A percentile compares a stretch with the other conserved stretches of the same genome.
These are phyloP conservation scores for Suhomyces atakaporum DNA, from an alignment of 1,139 yeast species.

Conservation along the genomic window DNA sequence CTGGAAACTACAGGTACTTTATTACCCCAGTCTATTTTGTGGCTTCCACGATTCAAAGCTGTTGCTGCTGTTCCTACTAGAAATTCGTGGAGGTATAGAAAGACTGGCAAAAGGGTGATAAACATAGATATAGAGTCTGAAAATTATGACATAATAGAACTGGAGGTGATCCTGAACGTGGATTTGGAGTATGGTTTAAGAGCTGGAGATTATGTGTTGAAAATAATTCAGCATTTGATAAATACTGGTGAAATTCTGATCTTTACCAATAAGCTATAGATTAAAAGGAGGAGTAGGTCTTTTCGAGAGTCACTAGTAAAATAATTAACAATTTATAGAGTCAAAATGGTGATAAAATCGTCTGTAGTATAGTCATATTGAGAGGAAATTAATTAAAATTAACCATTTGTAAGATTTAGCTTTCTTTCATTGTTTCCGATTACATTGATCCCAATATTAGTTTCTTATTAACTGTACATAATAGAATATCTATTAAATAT, in stretches of 20 bases:
- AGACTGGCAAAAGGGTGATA: neutral
- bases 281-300: too few species aligned
- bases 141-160: slow-evolving; percentile 9
- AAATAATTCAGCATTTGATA: slow-evolving; percentile 14
- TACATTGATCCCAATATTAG: neutral
- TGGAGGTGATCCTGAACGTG: slow-evolving; percentile 14
- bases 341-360: too few species aligned
- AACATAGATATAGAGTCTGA: slow-evolving; percentile 7
- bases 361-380: too few species aligned
- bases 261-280: slow-evolving; percentile 1
- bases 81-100: neutral
- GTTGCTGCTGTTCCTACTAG: slow-evolving; percentile 4
- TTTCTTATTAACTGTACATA: neutral
- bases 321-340: too few species aligned
- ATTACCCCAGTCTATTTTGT: slow-evolving; percentile 17
- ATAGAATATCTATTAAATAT: slow-evolving; percentile 6
- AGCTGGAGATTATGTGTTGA: slow-evolving; percentile 16
- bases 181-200: slow-evolving; percentile 21
- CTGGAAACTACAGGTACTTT: neutral
- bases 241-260: slow-evolving; percentile 5
- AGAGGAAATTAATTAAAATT: too few species aligned
- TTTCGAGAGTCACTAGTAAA: too few species aligned
- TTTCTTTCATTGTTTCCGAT: neutral
- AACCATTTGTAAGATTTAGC: too few species aligned
- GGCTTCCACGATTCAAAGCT: slow-evolving; percentile 25